Conservation (phyloP, 2,329 filamentous ascomycete species). For the Ustulina deusta region DNA sequence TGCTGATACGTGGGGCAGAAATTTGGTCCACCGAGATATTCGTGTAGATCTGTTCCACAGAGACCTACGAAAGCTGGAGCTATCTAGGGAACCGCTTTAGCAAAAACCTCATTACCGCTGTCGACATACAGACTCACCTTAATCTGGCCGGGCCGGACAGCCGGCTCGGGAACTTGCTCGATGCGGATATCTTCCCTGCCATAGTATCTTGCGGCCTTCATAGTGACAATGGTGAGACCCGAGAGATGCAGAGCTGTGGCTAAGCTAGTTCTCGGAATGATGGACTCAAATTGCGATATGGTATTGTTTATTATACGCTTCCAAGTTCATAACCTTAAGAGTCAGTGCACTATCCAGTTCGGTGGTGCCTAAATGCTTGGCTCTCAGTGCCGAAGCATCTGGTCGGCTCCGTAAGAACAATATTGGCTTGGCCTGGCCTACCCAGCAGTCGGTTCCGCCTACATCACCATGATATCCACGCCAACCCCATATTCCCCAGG, state of each 20-base stretch:
- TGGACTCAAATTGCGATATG: not conserved
- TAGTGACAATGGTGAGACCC: not conserved
- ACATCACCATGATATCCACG: not conserved
- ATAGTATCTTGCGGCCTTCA: conserved; percentile 28
- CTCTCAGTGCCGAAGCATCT: not conserved
- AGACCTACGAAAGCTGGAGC: conserved; percentile 26
- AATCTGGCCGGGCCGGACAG: conserved; percentile 15
- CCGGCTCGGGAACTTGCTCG: conserved; percentile 25
- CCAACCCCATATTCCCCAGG: not conserved
- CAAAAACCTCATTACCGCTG: not conserved
- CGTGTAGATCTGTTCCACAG: conserved; percentile 28
- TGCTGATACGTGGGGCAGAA: conserved; percentile 24
- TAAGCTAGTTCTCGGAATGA: not conserved
- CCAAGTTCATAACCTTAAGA: not conserved
- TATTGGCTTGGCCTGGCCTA: too few relatives aligned
- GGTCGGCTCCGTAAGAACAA: too few relatives aligned
- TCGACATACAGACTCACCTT: conserved; percentile 12
- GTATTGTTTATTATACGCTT: not conserved
- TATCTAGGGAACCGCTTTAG: conserved; percentile 4
- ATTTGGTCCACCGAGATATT: conserved; percentile 24
- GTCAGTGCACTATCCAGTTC: not conserved
- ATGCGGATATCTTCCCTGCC: conserved; percentile 30
- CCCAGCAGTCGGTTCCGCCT: too few relatives aligned
- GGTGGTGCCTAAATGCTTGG: not conserved
- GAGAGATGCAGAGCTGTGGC: not conserved